Conservation (phyloP, 805 yeast species). For the Maudiozyma turicensis region DNA sequence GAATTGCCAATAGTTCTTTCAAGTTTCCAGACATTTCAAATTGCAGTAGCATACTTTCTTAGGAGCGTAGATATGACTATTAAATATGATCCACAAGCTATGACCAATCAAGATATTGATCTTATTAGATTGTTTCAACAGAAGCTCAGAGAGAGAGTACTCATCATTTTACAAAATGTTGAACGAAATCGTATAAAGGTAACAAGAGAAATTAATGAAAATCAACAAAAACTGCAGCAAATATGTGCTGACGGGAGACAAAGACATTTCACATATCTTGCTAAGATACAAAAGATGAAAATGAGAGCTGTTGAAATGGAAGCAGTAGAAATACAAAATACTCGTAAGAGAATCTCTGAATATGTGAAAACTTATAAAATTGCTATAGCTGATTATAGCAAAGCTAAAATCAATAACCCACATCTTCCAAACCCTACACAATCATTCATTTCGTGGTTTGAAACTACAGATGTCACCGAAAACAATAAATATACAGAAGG, state of each 20-base stretch:
- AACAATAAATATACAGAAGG: slow-evolving; percentile 12
- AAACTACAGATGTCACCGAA: slow-evolving; percentile 17
- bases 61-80: too few relatives aligned
- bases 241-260: too few relatives aligned
- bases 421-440: slow-evolving; percentile 18
- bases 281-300: slow-evolving; percentile 23
- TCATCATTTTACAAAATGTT: slow-evolving; percentile 17
- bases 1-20: too few relatives aligned
- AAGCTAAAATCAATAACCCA: slow-evolving; percentile 11
- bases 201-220: slow-evolving; percentile 18
- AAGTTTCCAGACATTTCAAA: background rate
- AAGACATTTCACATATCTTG: slow-evolving; percentile 5
- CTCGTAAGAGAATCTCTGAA: slow-evolving; percentile 16
- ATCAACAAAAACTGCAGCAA: slow-evolving; percentile 8
- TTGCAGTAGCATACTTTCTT: too few relatives aligned
- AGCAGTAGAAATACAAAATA: slow-evolving; percentile 22
- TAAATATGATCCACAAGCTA: too few relatives aligned
- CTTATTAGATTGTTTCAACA: slow-evolving; percentile 18
- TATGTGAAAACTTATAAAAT: slow-evolving; percentile 22
- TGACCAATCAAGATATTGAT: slow-evolving; percentile 9
- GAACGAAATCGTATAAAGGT: slow-evolving; percentile 21
- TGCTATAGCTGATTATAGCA: slow-evolving; percentile 17
- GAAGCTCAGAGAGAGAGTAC: slow-evolving; percentile 17
- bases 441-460: slow-evolving; percentile 17
- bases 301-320: slow-evolving; percentile 28